These are phyloP conservation scores for Wickerhamomyces bovis DNA, from an alignment of 805 yeast species.

Conservation along the genomic window DNA sequence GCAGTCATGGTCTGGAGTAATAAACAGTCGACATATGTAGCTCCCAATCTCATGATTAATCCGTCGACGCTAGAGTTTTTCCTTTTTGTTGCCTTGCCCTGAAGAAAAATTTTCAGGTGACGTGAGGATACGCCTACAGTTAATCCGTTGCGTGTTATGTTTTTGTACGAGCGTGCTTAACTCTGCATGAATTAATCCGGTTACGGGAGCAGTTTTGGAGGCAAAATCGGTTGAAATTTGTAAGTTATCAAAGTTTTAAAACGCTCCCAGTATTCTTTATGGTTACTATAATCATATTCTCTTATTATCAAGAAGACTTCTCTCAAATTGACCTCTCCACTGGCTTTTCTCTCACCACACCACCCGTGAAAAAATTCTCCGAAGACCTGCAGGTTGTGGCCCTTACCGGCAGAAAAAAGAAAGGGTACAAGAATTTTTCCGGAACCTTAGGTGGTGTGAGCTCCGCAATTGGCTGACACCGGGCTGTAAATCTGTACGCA, in stretches of 20 bases:
- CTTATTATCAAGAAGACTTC: background rate
- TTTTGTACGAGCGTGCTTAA: background rate
- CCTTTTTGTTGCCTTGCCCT: background rate
- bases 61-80: background rate
- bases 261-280: too few relatives aligned
- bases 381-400: background rate
- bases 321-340: background rate
- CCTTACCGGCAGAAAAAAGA: background rate
- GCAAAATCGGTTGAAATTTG: too few relatives aligned
- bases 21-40: background rate
- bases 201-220: background rate
- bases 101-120: background rate
- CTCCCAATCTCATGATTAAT: background rate
- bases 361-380: background rate
- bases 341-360: background rate
- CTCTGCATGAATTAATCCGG: background rate
- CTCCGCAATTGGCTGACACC: background rate
- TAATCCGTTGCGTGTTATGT: background rate
- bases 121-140: background rate
- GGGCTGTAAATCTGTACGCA: background rate
- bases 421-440: slow-evolving; percentile 8
- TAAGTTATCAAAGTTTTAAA: too few relatives aligned
- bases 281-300: too few relatives aligned
- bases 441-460: slow-evolving; percentile 1
- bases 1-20: background rate